A percentile compares a stretch with the other conserved stretches of the same genome.
phyloP scores from a whole-genome alignment of 2,329 filamentous ascomycete genomes.

The Hymenoscyphus infarciens region DNA sequence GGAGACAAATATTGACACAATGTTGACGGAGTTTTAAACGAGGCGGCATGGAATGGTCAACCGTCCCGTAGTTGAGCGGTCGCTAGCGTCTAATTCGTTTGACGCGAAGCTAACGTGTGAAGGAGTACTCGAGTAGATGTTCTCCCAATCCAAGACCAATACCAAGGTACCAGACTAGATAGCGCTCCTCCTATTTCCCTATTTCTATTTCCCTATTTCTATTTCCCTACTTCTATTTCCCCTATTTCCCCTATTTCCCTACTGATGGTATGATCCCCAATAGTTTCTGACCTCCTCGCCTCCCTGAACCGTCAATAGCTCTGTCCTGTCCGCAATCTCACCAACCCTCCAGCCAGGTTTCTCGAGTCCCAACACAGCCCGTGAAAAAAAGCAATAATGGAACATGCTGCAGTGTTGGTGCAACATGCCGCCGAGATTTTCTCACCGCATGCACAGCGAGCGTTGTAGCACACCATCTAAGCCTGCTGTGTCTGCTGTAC shows the following conservation, averaged over 20 bases:
- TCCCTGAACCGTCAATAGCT: too few relatives aligned
- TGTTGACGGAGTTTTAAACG: neutral
- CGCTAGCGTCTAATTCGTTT: neutral
- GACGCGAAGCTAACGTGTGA: neutral
- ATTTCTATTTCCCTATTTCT: too few relatives aligned
- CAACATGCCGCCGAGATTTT: neutral
- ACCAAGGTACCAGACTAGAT: neutral
- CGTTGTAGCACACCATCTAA: constrained; percentile 4
- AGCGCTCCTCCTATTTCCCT: too few relatives aligned
- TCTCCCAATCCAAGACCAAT: neutral
- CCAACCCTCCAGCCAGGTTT: neutral
- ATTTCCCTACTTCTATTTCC: too few relatives aligned
- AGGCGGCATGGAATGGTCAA: neutral
- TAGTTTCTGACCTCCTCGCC: too few relatives aligned
- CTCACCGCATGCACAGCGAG: constrained; percentile 2
- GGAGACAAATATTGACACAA: neutral
- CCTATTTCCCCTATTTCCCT: neutral
- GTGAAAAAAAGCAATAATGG: constrained; percentile 4
- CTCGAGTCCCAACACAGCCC: neutral
- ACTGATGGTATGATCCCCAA: neutral
- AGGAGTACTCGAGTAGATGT: too few relatives aligned
- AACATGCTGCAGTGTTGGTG: neutral
- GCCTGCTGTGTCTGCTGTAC: too few relatives aligned
- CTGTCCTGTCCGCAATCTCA: neutral
- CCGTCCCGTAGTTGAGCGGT: neutral